Evolutionary conservation across 139 green algal species (phyloP).

Genomic region (Picochlorum sp.): DNA sequence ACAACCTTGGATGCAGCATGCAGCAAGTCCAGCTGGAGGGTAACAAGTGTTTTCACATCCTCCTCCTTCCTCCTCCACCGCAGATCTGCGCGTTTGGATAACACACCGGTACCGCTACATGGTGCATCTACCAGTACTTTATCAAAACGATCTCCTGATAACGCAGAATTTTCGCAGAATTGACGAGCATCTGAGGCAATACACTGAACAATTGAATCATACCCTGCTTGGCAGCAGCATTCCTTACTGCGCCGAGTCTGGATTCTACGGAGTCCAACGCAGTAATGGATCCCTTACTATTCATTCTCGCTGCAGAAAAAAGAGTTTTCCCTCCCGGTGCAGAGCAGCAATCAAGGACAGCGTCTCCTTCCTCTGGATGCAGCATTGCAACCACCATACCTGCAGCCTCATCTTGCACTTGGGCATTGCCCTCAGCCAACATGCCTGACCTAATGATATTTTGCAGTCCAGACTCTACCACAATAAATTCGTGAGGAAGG

Average conservation of each 20-base stretch:
- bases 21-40: conserved; percentile 58
- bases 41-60: conserved; percentile 47
- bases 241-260: conserved; percentile 27
- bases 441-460: conserved; percentile 36
- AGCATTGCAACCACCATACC: conserved; percentile 73
- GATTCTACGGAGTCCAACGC: conserved; percentile 38
- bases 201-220: neutral
- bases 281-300: conserved; percentile 37
- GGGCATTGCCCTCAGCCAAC: conserved; percentile 20
- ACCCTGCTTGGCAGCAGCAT: conserved; percentile 16
- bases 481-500: conserved; percentile 64
- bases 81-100: conserved; percentile 80
- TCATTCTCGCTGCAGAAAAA: conserved; percentile 64
- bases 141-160: conserved; percentile 43
- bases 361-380: conserved; percentile 64
- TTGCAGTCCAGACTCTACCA: conserved; percentile 52
- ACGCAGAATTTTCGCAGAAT: neutral
- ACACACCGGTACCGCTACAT: conserved; percentile 80
- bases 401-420: conserved; percentile 75
- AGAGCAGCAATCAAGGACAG: conserved; percentile 77
- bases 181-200: conserved; percentile 7
- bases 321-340: conserved; percentile 83
- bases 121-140: conserved; percentile 82
- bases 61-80: conserved; percentile 60
- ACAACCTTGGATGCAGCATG: conserved; percentile 57